These are phyloP conservation scores for Litchi chinensis DNA, from an alignment of 345 rosid species.

Conservation along the genomic window DNA sequence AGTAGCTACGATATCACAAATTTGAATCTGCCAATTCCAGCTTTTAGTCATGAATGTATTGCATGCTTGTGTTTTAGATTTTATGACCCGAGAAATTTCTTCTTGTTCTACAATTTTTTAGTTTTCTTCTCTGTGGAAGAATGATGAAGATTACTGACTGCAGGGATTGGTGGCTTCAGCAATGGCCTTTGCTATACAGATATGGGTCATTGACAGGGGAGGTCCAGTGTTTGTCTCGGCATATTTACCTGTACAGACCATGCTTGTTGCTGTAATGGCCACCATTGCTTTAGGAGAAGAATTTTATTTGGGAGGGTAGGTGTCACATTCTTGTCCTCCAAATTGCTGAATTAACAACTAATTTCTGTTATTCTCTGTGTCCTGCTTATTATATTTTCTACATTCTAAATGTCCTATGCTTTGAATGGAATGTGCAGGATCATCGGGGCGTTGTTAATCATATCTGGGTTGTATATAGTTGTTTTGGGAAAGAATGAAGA, in stretches of 20 bases:
- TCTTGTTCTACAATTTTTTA: no score
- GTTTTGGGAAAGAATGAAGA: constrained; percentile 67
- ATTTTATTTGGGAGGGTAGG: constrained; percentile 67
- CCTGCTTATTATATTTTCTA: background rate
- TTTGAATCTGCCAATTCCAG: no score
- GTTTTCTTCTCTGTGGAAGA: background rate
- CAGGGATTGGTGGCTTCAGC: constrained; percentile 63
- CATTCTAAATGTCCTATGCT: background rate
- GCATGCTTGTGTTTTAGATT: background rate
- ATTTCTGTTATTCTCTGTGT: background rate
- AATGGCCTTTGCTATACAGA: constrained; percentile 63
- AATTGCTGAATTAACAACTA: background rate
- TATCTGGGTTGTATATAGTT: constrained; percentile 60
- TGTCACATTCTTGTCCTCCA: background rate
- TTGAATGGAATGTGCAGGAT: constrained; percentile 39
- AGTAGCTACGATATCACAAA: no score
- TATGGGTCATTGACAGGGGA: constrained; percentile 61
- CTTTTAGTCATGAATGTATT: background rate
- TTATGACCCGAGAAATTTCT: background rate
- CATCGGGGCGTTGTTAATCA: constrained; percentile 56
- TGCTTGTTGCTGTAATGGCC: constrained; percentile 63
- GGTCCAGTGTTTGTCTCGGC: constrained; percentile 73
- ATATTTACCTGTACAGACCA: constrained; percentile 59
- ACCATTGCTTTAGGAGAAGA: constrained; percentile 60
- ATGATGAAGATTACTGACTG: constrained; percentile 13